Evolutionary conservation across 176 grass and related monocot genomes (phyloP), one percentile per base, ranked within the genome.

Genomic region (Juncus effusus): DNA sequence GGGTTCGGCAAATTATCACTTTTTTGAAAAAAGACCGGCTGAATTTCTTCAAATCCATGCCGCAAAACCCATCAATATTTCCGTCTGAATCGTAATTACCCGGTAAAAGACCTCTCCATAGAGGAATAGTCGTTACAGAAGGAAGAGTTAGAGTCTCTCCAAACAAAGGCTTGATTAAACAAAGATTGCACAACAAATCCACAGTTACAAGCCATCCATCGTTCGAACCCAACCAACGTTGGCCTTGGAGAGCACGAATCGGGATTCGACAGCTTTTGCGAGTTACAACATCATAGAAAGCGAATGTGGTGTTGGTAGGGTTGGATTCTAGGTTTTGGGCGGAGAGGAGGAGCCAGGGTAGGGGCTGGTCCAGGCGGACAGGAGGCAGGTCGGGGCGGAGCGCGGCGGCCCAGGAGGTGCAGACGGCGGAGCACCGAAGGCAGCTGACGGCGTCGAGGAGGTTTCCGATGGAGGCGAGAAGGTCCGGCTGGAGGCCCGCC

Each of bases 281-380:
- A 4, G 36, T 10, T 3, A 38, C 3, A 4, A 56, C n/a, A 70
- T 70, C 51, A 14, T 70, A 70, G 51, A 69, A 69, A n/a, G 10
- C 54, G 65, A 69, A 38, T 42, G 51, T 7, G n/a, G 65, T 69
- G 36, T n/a, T 6, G 51, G 28, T 69, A 38, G 65, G 51, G 3
- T 69, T 38, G 4, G 51, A 53, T 54, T 69, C 2, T 40, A 52
- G 54, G 7, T 40, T 69, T 56, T 55, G 19, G 39, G 11, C 8
- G 13, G 50, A 69, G 65, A 69, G 41, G 10, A 69, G 65, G 5
- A 69, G 65, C 65, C 47, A 56, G 38, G 65, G 65, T 7, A 54
- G 14, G 11, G 50, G 49, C 37, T 69, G 28, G 45, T 69, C 4
- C 5, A 28, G 51, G 4, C 37, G 13, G 37, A 70, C 51, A 2